phyloP scores from a whole-genome alignment of 495 filamentous ascomycete genomes.

The Elasticomyces elasticus region DNA sequence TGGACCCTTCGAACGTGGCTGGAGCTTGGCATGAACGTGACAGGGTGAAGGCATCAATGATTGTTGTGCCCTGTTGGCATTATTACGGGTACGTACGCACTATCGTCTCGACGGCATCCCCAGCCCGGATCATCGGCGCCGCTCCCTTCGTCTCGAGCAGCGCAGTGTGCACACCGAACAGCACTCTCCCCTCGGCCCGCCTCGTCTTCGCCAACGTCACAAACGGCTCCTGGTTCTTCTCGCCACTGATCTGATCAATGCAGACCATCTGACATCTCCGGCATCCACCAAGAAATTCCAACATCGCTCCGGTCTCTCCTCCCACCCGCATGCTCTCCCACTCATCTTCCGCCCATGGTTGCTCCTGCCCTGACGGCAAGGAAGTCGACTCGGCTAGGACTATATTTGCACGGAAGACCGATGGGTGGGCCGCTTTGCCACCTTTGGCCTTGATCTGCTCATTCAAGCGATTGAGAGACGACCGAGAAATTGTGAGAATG shows the following conservation, averaged over 20 bases:
- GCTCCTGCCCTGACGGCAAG: slow-evolving; percentile 32
- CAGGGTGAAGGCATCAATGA: no score
- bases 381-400: slow-evolving; percentile 43
- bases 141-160: slow-evolving; percentile 17
- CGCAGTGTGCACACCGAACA: slow-evolving; percentile 69
- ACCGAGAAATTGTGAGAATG: slow-evolving; percentile 70
- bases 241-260: slow-evolving; percentile 72
- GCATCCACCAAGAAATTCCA: slow-evolving; percentile 69
- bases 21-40: no score
- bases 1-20: no score
- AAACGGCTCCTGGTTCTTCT: slow-evolving; percentile 74
- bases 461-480: slow-evolving; percentile 71
- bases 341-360: slow-evolving; percentile 51
- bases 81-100: background rate
- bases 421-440: slow-evolving; percentile 49
- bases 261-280: slow-evolving; percentile 93
- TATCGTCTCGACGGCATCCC: slow-evolving; percentile 20
- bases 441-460: slow-evolving; percentile 50
- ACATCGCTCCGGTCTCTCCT: slow-evolving; percentile 27
- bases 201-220: slow-evolving; percentile 78
- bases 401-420: slow-evolving; percentile 79
- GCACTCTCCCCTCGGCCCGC: slow-evolving; percentile 67
- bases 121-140: slow-evolving; percentile 46
- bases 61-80: no score
- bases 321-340: slow-evolving; percentile 46